phyloP scores from a whole-genome alignment of 2,329 filamentous ascomycete species.

The Neobulgaria alba region DNA sequence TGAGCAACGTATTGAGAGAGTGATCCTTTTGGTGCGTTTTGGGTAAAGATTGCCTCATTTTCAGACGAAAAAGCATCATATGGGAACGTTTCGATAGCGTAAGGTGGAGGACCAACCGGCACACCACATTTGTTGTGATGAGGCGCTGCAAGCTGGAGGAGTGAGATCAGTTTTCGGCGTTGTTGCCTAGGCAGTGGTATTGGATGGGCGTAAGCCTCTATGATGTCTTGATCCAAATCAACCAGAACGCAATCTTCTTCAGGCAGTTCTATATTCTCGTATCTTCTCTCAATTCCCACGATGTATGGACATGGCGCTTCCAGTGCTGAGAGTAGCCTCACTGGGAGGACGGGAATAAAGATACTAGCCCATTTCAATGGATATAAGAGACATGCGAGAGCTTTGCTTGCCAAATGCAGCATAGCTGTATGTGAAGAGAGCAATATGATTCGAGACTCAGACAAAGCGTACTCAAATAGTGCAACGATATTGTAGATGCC shows the following conservation, averaged over 20 bases:
- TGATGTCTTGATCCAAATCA: conserved; percentile 83
- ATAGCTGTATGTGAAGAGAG: conserved; percentile 93
- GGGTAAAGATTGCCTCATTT: conserved; percentile 69
- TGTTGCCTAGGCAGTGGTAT: conserved; percentile 76
- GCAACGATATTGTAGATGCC: conserved; percentile 89
- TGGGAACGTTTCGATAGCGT: conserved; percentile 87
- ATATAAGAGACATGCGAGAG: conserved; percentile 78
- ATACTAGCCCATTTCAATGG: conserved; percentile 90
- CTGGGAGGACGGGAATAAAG: conserved; percentile 85
- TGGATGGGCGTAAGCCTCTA: conserved; percentile 77
- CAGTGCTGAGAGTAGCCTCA: conserved; percentile 77
- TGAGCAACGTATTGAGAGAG: conserved; percentile 81
- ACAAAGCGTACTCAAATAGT: conserved; percentile 85
- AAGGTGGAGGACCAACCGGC: conserved; percentile 77
- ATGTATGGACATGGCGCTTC: conserved; percentile 97
- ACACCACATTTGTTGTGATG: conserved; percentile 85
- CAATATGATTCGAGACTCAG: conserved; percentile 92
- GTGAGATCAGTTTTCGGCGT: conserved; percentile 76
- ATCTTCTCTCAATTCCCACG: conserved; percentile 87
- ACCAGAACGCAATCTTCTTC: conserved; percentile 95
- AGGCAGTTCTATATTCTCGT: conserved; percentile 76
- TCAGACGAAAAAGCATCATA: conserved; percentile 86
- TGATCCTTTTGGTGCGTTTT: conserved; percentile 59
- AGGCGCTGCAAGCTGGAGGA: conserved; percentile 83
- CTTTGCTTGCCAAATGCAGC: conserved; percentile 86